These are phyloP conservation scores for Candida coquimbonensis DNA, from an alignment of 805 yeast genomes.

Conservation along the genomic window DNA sequence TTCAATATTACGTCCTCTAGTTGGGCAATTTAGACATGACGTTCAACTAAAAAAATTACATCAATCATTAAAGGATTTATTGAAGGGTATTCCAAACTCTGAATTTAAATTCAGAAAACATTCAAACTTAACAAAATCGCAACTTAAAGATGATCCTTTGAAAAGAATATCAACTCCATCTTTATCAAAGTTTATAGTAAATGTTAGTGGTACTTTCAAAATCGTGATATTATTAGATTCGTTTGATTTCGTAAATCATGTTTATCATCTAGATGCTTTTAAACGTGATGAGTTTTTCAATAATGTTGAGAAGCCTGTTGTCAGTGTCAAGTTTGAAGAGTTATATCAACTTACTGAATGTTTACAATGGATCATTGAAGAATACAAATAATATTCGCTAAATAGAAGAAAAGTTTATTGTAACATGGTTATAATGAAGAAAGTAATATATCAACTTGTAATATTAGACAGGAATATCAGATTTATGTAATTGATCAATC, in stretches of 20 bases:
- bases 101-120: conserved; percentile 13
- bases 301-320: conserved; percentile 29
- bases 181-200: conserved; percentile 28
- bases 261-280: conserved; percentile 11
- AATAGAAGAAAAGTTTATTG: no score
- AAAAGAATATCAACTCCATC: conserved; percentile 16
- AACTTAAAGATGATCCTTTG: conserved; percentile 12
- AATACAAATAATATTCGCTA: conserved; percentile 1
- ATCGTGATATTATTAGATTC: conserved; percentile 13
- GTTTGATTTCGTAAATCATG: conserved; percentile 18
- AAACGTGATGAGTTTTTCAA: conserved; percentile 13
- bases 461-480: not conserved
- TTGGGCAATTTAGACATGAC: conserved; percentile 55
- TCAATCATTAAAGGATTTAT: conserved; percentile 9
- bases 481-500: not conserved
- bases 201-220: conserved; percentile 4
- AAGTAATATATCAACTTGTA: not conserved
- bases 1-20: conserved; percentile 45
- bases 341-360: conserved; percentile 48
- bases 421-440: no score
- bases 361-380: conserved; percentile 43
- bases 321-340: conserved; percentile 44
- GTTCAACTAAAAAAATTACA: conserved; percentile 25
- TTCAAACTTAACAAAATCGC: conserved; percentile 11
- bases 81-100: conserved; percentile 4